Evolutionary conservation across 306 rosid species (phyloP).

Genomic region (Delonix regia): DNA sequence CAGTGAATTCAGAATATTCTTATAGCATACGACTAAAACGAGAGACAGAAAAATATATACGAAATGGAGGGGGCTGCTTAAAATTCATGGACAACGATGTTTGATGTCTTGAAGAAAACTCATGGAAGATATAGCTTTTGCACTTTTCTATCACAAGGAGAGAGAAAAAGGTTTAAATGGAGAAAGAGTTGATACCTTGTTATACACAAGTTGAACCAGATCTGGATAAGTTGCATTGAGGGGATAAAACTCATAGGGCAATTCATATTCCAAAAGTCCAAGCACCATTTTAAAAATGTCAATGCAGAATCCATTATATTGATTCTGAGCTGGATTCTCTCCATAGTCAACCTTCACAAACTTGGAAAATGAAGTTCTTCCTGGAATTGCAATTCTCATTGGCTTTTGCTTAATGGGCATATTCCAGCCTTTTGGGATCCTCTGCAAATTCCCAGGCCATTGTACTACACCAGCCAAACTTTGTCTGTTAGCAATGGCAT

Average conservation of each 20-base stretch:
- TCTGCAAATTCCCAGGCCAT: slow-evolving; percentile 65
- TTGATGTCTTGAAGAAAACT: not conserved
- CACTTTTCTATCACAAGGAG: not conserved
- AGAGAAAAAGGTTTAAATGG: not conserved
- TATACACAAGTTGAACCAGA: slow-evolving; percentile 52
- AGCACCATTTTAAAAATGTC: slow-evolving; percentile 40
- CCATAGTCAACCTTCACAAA: slow-evolving; percentile 59
- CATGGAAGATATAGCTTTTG: not conserved
- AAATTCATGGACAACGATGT: not conserved
- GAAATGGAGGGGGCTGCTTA: not conserved
- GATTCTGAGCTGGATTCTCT: not conserved
- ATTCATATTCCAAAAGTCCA: slow-evolving; percentile 45
- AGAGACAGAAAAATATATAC: not conserved
- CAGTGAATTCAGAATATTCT: not conserved
- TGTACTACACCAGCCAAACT: slow-evolving; percentile 41
- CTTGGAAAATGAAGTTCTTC: slow-evolving; percentile 53
- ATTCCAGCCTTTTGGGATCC: slow-evolving; percentile 69
- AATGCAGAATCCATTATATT: slow-evolving; percentile 66
- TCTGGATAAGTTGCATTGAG: slow-evolving; percentile 46
- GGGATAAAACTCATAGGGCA: slow-evolving; percentile 46
- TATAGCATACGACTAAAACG: not conserved
- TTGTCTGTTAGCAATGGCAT: slow-evolving; percentile 18
- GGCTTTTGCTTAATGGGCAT: slow-evolving; percentile 53
- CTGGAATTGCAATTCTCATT: slow-evolving; percentile 71
- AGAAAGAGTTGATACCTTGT: slow-evolving; percentile 50